These are phyloP conservation scores for Hygrocybe coccinea DNA, from an alignment of 768 basidiomycete genomes.

Conservation along the genomic window DNA sequence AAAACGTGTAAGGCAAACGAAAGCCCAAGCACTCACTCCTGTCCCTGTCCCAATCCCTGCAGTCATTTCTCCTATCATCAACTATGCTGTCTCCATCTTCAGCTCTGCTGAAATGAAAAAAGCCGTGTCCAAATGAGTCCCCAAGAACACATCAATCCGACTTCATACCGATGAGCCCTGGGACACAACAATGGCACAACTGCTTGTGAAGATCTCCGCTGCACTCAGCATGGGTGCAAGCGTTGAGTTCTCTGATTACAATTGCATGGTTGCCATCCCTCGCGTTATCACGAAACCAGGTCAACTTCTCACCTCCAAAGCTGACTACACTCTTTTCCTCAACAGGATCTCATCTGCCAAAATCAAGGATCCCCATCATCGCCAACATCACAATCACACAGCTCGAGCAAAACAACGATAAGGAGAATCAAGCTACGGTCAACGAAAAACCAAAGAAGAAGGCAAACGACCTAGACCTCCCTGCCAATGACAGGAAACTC, in stretches of 20 bases:
- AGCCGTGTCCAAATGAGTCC: not conserved
- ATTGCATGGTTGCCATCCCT: not conserved
- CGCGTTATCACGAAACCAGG: not conserved
- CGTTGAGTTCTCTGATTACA: not conserved
- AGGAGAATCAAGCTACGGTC: not conserved
- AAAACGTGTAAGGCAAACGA: not conserved
- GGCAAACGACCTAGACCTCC: not conserved
- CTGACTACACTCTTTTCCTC: not conserved
- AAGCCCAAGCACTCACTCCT: not conserved
- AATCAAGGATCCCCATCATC: not conserved
- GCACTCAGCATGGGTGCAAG: not conserved
- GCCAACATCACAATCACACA: not conserved
- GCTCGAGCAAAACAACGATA: not conserved
- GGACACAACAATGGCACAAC: not conserved
- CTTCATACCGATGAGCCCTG: not conserved
- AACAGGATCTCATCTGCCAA: not conserved
- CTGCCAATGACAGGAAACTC: not conserved
- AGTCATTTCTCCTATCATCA: not conserved
- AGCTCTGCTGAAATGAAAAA: not conserved
- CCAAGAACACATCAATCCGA: not conserved
- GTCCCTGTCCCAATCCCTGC: not conserved
- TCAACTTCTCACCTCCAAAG: not conserved
- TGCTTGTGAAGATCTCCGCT: not conserved
- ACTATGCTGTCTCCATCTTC: not conserved
- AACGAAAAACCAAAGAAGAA: not conserved